Conservation (phyloP, 1,139 yeast genomes). For the Keqinozyma sinolaborantium region DNA sequence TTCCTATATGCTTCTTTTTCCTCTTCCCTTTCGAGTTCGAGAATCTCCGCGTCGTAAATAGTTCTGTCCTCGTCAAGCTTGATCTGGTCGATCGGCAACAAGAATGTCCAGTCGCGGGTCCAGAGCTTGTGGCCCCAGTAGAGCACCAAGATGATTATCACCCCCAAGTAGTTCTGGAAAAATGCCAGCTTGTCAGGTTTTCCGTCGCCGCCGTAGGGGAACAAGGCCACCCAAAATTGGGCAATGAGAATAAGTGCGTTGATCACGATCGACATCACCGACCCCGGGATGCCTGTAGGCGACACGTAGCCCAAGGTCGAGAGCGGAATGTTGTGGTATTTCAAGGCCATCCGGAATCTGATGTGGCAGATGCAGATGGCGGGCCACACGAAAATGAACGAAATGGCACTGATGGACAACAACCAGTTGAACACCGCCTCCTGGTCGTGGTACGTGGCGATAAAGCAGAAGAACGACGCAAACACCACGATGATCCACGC, state of each 20-base stretch:
- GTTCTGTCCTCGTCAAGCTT: constrained; percentile 41
- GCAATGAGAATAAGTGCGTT: constrained; percentile 35
- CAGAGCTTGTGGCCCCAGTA: constrained; percentile 40
- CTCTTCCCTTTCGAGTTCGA: constrained; percentile 39
- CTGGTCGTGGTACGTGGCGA: constrained; percentile 39
- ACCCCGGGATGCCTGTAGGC: constrained; percentile 40
- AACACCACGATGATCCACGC: constrained; percentile 31
- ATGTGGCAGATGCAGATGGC: constrained; percentile 40
- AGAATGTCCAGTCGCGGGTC: constrained; percentile 30
- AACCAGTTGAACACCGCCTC: constrained; percentile 43
- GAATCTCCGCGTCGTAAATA: constrained; percentile 37
- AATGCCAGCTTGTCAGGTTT: constrained; percentile 30
- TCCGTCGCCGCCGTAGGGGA: constrained; percentile 30
- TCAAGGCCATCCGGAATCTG: constrained; percentile 41
- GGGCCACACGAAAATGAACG: constrained; percentile 42
- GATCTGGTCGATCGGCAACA: constrained; percentile 32
- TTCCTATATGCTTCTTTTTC: constrained; percentile 30
- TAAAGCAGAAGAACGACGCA: constrained; percentile 27
- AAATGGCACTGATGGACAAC: constrained; percentile 41
- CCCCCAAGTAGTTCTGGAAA: constrained; percentile 36
- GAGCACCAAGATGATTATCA: constrained; percentile 28
- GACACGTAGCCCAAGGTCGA: constrained; percentile 38
- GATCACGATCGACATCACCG: constrained; percentile 32
- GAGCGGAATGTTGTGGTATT: constrained; percentile 29
- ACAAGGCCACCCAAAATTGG: constrained; percentile 42